Evolutionary conservation across 768 basidiomycete species (phyloP).

Genomic region (Chiua virens): DNA sequence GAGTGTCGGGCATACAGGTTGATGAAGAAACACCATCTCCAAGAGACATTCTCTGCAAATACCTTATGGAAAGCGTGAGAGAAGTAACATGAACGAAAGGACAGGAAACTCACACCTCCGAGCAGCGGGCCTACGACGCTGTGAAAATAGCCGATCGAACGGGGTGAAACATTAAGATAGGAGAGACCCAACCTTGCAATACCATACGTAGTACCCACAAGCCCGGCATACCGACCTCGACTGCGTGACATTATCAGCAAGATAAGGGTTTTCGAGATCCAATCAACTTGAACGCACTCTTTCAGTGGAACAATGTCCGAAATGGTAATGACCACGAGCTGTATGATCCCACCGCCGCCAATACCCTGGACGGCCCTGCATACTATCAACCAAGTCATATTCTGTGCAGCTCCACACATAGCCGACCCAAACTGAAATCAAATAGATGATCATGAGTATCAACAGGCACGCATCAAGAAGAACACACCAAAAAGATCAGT

Average conservation of each 20-base stretch:
- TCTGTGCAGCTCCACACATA: constrained; percentile 77
- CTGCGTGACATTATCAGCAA: constrained; percentile 30
- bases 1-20: constrained; percentile 51
- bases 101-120: constrained; percentile 58
- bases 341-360: constrained; percentile 76
- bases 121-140: constrained; percentile 77
- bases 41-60: constrained; percentile 71
- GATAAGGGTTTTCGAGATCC: neutral
- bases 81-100: neutral
- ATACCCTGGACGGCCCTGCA: constrained; percentile 80
- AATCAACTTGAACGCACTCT: constrained; percentile 56
- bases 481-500: constrained; percentile 60
- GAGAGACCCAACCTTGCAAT: constrained; percentile 41
- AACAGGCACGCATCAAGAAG: too few species aligned
- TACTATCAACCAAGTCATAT: constrained; percentile 72
- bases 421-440: constrained; percentile 66
- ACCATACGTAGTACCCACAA: constrained; percentile 80
- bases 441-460: neutral
- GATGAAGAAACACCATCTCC: constrained; percentile 87
- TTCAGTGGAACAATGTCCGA: constrained; percentile 79
- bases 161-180: neutral
- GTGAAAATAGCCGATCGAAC: neutral
- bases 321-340: constrained; percentile 73
- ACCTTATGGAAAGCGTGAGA: constrained; percentile 38
- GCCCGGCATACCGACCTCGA: constrained; percentile 75